Percentiles rank a stretch among this genome's conserved stretches.
These are phyloP conservation scores for Pseudomicrostroma phylloplanum DNA, from an alignment of 1,284 basidiomycete species.

Conservation along the genomic window DNA sequence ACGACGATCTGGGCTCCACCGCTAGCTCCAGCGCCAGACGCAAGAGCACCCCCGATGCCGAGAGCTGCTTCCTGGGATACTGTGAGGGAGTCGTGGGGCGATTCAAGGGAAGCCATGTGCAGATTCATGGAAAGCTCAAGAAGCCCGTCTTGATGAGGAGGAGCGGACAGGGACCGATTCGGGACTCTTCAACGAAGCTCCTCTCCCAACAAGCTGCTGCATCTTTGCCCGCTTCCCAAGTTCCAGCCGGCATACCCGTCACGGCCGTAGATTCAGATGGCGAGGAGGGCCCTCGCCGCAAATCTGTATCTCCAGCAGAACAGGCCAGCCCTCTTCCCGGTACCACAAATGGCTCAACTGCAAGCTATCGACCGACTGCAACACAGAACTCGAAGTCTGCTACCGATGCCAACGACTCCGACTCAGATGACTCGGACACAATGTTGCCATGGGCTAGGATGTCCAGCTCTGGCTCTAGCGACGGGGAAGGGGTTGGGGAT, in stretches of 20 bases:
- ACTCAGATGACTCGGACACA: slow-evolving; percentile 39
- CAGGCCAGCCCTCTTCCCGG: too few relatives aligned
- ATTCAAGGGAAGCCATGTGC: slow-evolving; percentile 65
- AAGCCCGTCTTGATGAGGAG: slow-evolving; percentile 59
- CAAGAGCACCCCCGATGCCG: slow-evolving; percentile 12
- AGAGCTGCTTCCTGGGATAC: slow-evolving; percentile 56
- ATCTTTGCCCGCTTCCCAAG: slow-evolving; percentile 30
- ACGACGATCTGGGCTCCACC: slow-evolving; percentile 13
- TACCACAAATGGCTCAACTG: too few relatives aligned
- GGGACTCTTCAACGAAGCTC: slow-evolving; percentile 36
- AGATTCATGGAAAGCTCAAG: slow-evolving; percentile 70
- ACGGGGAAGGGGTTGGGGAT: background rate
- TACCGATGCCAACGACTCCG: slow-evolving; percentile 9
- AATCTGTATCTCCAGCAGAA: background rate
- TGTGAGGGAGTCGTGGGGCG: slow-evolving; percentile 87
- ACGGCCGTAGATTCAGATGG: slow-evolving; percentile 39
- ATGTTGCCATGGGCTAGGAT: slow-evolving; percentile 40
- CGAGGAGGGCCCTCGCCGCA: slow-evolving; percentile 21
- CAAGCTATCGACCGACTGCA: too few relatives aligned
- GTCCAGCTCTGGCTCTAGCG: slow-evolving; percentile 13
- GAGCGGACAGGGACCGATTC: slow-evolving; percentile 33
- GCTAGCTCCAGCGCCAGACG: background rate
- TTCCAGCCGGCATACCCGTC: slow-evolving; percentile 36
- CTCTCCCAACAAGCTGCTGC: slow-evolving; percentile 36
- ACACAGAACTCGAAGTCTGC: background rate